Evolutionary conservation across 768 basidiomycete species (phyloP).

Genomic region (Leccinum arenicola): DNA sequence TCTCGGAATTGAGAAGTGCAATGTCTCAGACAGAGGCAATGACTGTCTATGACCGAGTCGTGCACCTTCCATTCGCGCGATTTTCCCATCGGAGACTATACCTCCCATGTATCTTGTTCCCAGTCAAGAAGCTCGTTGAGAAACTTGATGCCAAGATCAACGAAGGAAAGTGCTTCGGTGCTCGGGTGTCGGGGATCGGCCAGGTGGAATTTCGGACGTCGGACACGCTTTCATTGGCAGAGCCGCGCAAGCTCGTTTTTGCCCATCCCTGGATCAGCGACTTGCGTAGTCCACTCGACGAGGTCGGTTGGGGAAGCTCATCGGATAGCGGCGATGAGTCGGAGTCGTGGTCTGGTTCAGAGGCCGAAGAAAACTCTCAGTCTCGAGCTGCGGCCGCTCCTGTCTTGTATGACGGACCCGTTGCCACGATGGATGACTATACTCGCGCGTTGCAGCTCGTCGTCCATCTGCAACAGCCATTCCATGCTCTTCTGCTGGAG

Average conservation of each 20-base stretch:
- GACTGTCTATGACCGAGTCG: not conserved
- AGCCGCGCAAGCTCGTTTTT: not conserved
- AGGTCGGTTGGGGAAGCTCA: not conserved
- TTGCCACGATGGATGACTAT: not conserved
- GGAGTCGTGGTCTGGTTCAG: not conserved
- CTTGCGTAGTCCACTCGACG: not conserved
- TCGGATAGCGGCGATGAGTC: not conserved
- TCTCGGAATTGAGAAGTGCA: not conserved
- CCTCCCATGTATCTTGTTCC: constrained; percentile 7
- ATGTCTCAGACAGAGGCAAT: not conserved
- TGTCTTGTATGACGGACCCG: no score
- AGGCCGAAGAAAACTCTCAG: not conserved
- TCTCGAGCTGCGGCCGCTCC: not conserved
- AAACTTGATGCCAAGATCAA: not conserved
- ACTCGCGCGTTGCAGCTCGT: constrained; percentile 6
- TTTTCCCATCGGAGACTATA: constrained; percentile 3
- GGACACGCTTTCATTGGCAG: no score
- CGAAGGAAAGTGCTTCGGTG: not conserved
- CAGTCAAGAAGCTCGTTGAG: not conserved
- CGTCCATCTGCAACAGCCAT: constrained; percentile 9
- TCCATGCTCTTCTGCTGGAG: constrained; percentile 4
- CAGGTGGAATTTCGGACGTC: constrained; percentile 1
- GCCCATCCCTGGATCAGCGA: constrained; percentile 16
- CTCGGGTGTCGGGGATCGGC: constrained; percentile 3
- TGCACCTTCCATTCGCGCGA: not conserved